phyloP scores from a whole-genome alignment of 192 early-diverging fungal species.

The Phlyctochytrium bullatum region DNA sequence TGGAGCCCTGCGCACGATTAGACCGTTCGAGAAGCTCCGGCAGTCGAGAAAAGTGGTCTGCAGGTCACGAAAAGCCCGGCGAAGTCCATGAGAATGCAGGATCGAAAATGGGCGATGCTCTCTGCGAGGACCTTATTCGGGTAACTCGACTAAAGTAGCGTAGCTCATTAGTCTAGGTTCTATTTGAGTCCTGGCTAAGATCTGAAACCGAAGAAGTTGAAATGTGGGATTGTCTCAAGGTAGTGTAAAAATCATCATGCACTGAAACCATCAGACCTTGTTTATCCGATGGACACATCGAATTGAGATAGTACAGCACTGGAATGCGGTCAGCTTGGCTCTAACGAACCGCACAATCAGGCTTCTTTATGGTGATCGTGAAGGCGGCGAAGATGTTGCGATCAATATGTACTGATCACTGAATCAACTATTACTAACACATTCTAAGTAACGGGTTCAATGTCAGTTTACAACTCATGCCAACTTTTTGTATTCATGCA shows the following conservation, averaged over 20 bases:
- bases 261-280: too few species aligned
- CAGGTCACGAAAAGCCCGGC: slow-evolving; percentile 2
- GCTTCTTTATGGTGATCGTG: slow-evolving; percentile 63
- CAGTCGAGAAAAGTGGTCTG: background rate
- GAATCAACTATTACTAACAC: too few species aligned
- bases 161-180: too few species aligned
- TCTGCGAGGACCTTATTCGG: slow-evolving; percentile 69
- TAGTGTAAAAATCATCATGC: too few species aligned
- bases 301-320: slow-evolving; percentile 67
- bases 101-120: slow-evolving; percentile 67
- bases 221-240: slow-evolving; percentile 81
- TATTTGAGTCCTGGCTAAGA: slow-evolving; percentile 78
- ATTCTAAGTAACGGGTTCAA: slow-evolving; percentile 7
- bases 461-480: slow-evolving; percentile 42
- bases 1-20: slow-evolving; percentile 36
- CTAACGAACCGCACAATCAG: slow-evolving; percentile 68
- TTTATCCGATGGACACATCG: slow-evolving; percentile 71
- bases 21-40: slow-evolving; percentile 12
- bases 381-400: slow-evolving; percentile 60
- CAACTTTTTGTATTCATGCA: slow-evolving; percentile 65
- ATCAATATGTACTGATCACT: too few species aligned
- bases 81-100: slow-evolving; percentile 23
- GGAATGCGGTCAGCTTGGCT: slow-evolving; percentile 68
- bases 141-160: too few species aligned
- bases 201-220: slow-evolving; percentile 62